phyloP scores from a whole-genome alignment of 2,329 filamentous ascomycete species.

The Sporothrix globosa region DNA sequence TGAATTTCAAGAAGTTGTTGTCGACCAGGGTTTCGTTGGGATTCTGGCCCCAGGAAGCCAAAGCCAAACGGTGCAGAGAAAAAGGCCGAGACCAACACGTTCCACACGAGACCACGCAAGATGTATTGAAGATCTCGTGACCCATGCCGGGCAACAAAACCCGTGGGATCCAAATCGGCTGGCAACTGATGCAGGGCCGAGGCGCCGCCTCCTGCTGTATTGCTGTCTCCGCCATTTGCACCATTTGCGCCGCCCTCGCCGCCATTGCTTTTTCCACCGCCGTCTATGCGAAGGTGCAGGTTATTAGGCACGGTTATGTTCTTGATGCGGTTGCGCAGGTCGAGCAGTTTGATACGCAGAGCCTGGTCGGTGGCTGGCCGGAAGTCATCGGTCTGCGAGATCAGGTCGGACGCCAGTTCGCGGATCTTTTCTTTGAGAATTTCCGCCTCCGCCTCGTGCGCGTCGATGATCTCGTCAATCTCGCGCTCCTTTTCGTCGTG shows the following conservation, averaged over 20 bases:
- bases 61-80: constrained; percentile 39
- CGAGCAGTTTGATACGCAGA: constrained; percentile 35
- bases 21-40: constrained; percentile 21
- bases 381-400: constrained; percentile 39
- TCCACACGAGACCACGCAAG: constrained; percentile 37
- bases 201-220: not conserved
- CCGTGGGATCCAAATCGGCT: constrained; percentile 33
- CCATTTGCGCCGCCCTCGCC: not conserved
- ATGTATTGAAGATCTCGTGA: constrained; percentile 34
- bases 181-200: constrained; percentile 18
- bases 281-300: constrained; percentile 25
- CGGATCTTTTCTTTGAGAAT: constrained; percentile 32
- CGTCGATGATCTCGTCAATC: constrained; percentile 29
- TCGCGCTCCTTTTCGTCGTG: constrained; percentile 23
- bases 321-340: constrained; percentile 36
- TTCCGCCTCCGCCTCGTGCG: constrained; percentile 28
- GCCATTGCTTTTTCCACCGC: not conserved
- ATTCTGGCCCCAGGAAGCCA: constrained; percentile 36
- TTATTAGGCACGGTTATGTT: constrained; percentile 36
- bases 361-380: constrained; percentile 38
- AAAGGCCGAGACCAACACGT: constrained; percentile 37
- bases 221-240: not conserved
- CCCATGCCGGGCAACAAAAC: constrained; percentile 36
- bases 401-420: constrained; percentile 36
- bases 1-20: constrained; percentile 35